These are phyloP conservation scores for Apiotrichum mycotoxinovorans DNA, from an alignment of 1,284 basidiomycete genomes.

Conservation along the genomic window DNA sequence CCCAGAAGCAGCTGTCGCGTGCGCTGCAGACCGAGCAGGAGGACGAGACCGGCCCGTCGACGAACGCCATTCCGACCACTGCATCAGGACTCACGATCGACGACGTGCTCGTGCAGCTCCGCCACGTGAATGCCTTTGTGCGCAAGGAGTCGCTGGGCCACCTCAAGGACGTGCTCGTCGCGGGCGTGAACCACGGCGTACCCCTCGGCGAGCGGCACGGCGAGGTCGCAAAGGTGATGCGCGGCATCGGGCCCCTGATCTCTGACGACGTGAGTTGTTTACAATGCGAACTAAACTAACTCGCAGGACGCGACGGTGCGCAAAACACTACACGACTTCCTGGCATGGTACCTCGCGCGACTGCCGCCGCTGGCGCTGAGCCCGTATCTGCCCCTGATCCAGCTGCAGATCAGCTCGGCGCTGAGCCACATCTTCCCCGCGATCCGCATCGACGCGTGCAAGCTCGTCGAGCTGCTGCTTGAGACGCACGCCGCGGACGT, in stretches of 20 bases:
- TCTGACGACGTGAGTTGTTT: conserved; percentile 65
- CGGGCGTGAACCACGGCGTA: conserved; percentile 60
- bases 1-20: conserved; percentile 58
- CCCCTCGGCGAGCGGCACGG: conserved; percentile 36
- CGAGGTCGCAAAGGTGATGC: conserved; percentile 64
- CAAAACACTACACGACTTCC: conserved; percentile 49
- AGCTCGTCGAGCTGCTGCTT: conserved; percentile 74
- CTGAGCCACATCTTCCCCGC: conserved; percentile 94
- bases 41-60: conserved; percentile 55
- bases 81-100: conserved; percentile 70
- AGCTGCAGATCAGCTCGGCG: conserved; percentile 84
- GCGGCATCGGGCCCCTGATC: conserved; percentile 67
- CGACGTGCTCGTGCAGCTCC: conserved; percentile 72
- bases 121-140: conserved; percentile 74
- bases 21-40: conserved; percentile 27
- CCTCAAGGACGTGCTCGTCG: conserved; percentile 71
- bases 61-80: conserved; percentile 62
- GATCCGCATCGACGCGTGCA: conserved; percentile 83
- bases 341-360: conserved; percentile 68
- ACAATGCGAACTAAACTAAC: not conserved
- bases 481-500: conserved; percentile 67
- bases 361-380: conserved; percentile 57
- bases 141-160: conserved; percentile 80
- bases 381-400: conserved; percentile 68
- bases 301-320: conserved; percentile 52